Evolutionary conservation across 2,329 filamentous ascomycete genomes (phyloP).

Genomic region (Nigrospora oryzae): DNA sequence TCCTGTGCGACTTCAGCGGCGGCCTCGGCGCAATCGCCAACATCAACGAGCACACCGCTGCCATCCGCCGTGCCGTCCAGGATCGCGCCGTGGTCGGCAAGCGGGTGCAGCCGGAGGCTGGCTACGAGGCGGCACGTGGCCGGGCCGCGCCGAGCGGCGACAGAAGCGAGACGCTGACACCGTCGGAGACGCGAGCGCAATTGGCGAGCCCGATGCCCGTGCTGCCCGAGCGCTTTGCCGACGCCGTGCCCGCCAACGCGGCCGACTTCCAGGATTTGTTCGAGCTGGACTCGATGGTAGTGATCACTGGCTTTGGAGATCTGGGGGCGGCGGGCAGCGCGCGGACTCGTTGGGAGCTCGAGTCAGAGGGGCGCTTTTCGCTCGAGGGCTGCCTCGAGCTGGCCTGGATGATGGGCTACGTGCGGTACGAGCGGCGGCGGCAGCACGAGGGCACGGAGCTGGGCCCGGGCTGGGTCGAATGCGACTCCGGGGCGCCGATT

Average conservation of each 20-base stretch:
- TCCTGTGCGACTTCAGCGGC: conserved; percentile 95
- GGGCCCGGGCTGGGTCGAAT: conserved; percentile 90
- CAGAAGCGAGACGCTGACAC: conserved; percentile 80
- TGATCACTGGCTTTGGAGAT: conserved; percentile 93
- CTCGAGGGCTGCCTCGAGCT: conserved; percentile 97
- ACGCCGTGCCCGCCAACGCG: neutral
- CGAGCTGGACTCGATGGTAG: conserved; percentile 69
- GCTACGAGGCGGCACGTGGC: too few relatives aligned
- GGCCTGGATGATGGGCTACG: conserved; percentile 99
- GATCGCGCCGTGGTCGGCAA: conserved; percentile 39
- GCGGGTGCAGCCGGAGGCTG: too few relatives aligned
- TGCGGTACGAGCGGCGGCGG: conserved; percentile 60
- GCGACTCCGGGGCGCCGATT: conserved; percentile 87
- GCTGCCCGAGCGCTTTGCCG: neutral
- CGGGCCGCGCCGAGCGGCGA: conserved; percentile 60
- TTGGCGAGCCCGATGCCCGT: neutral
- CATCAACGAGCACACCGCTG: conserved; percentile 61
- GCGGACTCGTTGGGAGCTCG: conserved; percentile 98
- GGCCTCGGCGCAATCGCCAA: conserved; percentile 95
- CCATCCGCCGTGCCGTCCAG: conserved; percentile 93
- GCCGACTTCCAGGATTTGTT: neutral
- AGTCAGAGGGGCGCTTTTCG: conserved; percentile 91
- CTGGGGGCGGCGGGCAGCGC: conserved; percentile 98
- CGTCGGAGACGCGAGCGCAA: neutral
- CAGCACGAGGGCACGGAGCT: conserved; percentile 84